These are phyloP conservation scores for Coemansia sp. DNA, from an alignment of 192 early-diverging fungal genomes.

Conservation along the genomic window DNA sequence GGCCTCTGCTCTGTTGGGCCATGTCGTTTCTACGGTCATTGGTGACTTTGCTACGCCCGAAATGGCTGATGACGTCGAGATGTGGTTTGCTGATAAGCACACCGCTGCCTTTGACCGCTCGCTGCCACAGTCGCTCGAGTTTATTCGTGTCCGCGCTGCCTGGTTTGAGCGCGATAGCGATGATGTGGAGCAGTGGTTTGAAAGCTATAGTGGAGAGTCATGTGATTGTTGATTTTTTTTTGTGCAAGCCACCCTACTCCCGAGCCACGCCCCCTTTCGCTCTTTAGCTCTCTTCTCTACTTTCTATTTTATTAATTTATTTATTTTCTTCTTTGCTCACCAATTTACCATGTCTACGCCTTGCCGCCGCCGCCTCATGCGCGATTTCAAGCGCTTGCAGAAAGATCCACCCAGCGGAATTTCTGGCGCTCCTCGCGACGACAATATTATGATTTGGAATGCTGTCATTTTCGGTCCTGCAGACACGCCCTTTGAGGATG, in stretches of 20 bases:
- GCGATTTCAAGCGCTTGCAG: conserved; percentile 95
- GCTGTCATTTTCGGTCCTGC: conserved; percentile 98
- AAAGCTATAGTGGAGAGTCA: neutral
- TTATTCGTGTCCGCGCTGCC: conserved; percentile 56
- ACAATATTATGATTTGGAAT: conserved; percentile 99
- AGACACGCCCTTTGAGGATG: conserved; percentile 98
- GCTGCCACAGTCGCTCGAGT: conserved; percentile 70
- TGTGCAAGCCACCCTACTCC: neutral
- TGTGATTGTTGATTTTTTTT: neutral
- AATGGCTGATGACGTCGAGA: conserved; percentile 57
- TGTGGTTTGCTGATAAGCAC: conserved; percentile 58
- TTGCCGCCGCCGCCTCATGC: conserved; percentile 90
- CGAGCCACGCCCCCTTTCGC: neutral
- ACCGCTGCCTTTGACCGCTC: conserved; percentile 55
- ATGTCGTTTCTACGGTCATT: conserved; percentile 63
- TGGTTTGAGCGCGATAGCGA: conserved; percentile 41
- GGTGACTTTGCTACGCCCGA: conserved; percentile 56
- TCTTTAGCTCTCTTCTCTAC: neutral
- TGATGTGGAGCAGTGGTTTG: conserved; percentile 33
- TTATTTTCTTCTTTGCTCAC: neutral
- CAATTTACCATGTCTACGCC: conserved; percentile 78
- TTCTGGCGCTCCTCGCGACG: conserved; percentile 86
- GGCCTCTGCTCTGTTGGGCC: conserved; percentile 58
- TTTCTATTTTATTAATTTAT: neutral
- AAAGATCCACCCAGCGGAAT: conserved; percentile 89